Evolutionary conservation across 1,284 basidiomycete species (phyloP), one percentile per base, ranked within the genome.

Genomic region (Puccinia triticina): DNA sequence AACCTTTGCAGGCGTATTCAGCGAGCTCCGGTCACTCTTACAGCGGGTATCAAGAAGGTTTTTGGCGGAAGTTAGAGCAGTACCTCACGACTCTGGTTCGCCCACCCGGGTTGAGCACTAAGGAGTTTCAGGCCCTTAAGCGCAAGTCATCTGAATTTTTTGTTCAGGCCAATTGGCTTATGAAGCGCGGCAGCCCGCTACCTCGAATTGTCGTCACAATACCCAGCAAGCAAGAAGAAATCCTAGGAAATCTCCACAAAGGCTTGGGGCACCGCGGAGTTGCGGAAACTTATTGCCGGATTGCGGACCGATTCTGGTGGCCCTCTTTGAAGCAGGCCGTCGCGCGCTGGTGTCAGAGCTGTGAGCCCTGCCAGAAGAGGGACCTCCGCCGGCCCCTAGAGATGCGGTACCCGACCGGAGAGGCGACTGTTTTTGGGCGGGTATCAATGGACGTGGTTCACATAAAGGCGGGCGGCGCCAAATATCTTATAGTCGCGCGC

Each of bases 401-500:
- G 23, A 18, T 43, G n/a, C 12, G 67, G 18, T 26, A 43, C 37
- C 37, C 67, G 18, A 71, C 67, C 23, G 67, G 37, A 7, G 26
- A 40, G 26, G 14, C 3, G 16, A 40, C 12, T 10, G 14, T 48
- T 16, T 71, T 71, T 71, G 67, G 43, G 37, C 5, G 53, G n/a
- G 73, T 75, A 10, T 16, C 53, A 1, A 21, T 75, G 53, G 77
- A 79, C 48, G 64, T 64, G 10, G 34, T 43, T 10, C 66, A 79
- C 57, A 57, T 79, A 29, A 83, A 83, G 37, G 64, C 82, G 16
- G 61, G 55, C 21, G 43, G 43, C 21, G 46, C 50, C 21, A 69
- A 80, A 40, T 83, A 78, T 57, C 23, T 78, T 4, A 61, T 83
- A 18, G 76, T 78, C 1, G 76, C 82, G 0, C 59, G 82, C 18